Conservation (phyloP, 768 basidiomycete genomes). For the Hygrocybe coccinea region DNA sequence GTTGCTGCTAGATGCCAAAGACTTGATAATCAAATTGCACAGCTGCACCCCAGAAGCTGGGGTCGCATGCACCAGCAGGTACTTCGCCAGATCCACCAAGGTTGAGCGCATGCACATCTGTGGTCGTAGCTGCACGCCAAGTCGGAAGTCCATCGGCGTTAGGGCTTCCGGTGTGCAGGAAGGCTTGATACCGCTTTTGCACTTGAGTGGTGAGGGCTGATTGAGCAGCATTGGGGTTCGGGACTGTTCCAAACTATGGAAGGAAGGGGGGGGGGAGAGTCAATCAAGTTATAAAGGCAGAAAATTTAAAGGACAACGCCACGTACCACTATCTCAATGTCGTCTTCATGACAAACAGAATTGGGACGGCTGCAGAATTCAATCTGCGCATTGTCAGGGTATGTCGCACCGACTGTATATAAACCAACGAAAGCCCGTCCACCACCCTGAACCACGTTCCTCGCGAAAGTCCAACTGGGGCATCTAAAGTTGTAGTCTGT, state of each 20-base stretch:
- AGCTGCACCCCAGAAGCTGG: slow-evolving; percentile 60
- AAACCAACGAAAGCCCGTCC: slow-evolving; percentile 65
- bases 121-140: slow-evolving; percentile 53
- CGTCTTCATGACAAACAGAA: slow-evolving; percentile 74
- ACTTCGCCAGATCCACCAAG: slow-evolving; percentile 56
- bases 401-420: slow-evolving; percentile 63
- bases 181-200: slow-evolving; percentile 63
- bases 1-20: slow-evolving; percentile 36
- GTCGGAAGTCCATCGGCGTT: slow-evolving; percentile 46
- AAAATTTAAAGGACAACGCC: too few relatives aligned
- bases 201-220: slow-evolving; percentile 58
- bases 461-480: slow-evolving; percentile 64
- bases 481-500: slow-evolving; percentile 72
- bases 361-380: slow-evolving; percentile 54
- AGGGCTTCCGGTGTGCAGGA: slow-evolving; percentile 58
- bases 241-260: slow-evolving; percentile 50
- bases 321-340: slow-evolving; percentile 73
- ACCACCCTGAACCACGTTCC: slow-evolving; percentile 60
- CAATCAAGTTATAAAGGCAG: not conserved
- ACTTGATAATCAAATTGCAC: slow-evolving; percentile 73
- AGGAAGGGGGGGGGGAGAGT: slow-evolving; percentile 4
- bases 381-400: slow-evolving; percentile 56
- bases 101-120: slow-evolving; percentile 51
- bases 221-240: slow-evolving; percentile 53
- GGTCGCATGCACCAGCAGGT: slow-evolving; percentile 54